Base-by-base conservation (phyloP, 805 yeast genomes). In the Yarrowia deformans region DNA sequence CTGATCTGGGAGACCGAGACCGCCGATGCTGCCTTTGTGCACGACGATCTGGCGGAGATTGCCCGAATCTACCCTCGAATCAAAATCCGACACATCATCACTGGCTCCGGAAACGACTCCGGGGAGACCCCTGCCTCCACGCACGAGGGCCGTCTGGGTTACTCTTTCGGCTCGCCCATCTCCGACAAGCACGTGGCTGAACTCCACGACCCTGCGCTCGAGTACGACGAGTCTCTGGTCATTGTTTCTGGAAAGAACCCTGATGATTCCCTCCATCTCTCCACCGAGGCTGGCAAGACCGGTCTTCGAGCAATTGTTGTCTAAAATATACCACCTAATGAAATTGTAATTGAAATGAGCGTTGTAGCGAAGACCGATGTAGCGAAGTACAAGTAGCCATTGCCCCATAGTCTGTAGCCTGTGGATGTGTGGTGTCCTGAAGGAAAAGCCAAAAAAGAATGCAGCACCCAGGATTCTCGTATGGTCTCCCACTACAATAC, bases 261-360 rank as follows among this genome's bases (percentile, higher is more conserved):
- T 16, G 68, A 63, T 8, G 56, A 63, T 16, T 48, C 68, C 14
- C 43, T 49, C 6, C 39, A 63, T 39, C 48, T 63, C n/a, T 19
- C 68, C 19, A 63, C 68, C 23, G 68, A 48, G 32, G 68, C 68
- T 19, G 68, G 68, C 10, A 63, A 63, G 39, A 63, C 68, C 19
- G 56, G 56, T 8, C 56, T 63, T 16, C 45, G 68, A 48, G 56
- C 56, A 5, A 63, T 63, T 63, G 68, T 48, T 39, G 56, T 60
- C n/a, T 60, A 60, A 54, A 34, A 50, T 35, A 19, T 49, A 34
- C 18, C 56, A 49, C 55, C 6, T 50, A 50, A 34, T 50, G 32
- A 50, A 34, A 34, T 49, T 37, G n/a, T 50, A 34, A 23, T 23
- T 23, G 2, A 23, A 23, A 4, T 23, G 29, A 23, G 29, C 4